A percentile compares a stretch with the other conserved stretches of the same genome.
Evolutionary conservation across 2,329 filamentous ascomycete genomes (phyloP).

Genomic region (Aurifilum marmelostoma): DNA sequence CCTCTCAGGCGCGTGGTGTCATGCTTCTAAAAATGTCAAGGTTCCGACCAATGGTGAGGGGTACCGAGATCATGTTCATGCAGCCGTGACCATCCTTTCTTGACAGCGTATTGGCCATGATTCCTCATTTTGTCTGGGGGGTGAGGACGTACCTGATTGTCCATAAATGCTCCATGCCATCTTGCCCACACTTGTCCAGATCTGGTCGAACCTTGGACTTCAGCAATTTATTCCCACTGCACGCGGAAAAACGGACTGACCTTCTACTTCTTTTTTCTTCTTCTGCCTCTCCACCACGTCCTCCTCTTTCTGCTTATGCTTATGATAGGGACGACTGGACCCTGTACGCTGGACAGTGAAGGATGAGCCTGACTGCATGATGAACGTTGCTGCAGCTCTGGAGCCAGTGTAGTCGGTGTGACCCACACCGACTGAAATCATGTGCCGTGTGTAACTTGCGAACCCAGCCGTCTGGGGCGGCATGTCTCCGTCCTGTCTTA

Average conservation of each 20-base stretch:
- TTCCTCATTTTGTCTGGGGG: background rate
- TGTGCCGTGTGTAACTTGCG: constrained; percentile 4
- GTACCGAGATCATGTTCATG: constrained; percentile 29
- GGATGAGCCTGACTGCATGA: background rate
- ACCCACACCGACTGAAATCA: constrained; percentile 2
- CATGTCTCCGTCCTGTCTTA: constrained; percentile 1
- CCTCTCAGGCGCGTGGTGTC: constrained; percentile 9
- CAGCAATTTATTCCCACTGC: background rate
- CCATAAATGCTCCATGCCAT: background rate
- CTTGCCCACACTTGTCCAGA: background rate
- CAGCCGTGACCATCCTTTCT: constrained; percentile 19
- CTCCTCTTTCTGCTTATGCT: background rate
- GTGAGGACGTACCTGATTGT: background rate
- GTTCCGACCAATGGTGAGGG: constrained; percentile 22
- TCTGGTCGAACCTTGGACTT: background rate
- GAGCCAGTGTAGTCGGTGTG: background rate
- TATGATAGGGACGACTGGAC: background rate
- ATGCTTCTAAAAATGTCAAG: constrained; percentile 28
- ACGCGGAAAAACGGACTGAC: background rate
- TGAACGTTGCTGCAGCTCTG: background rate
- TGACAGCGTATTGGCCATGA: constrained; percentile 15
- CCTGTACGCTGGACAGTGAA: background rate
- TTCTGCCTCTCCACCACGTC: too few relatives aligned
- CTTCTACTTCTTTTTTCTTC: background rate
- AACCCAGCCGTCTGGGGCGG: constrained; percentile 3